Base-by-base conservation (phyloP, 495 filamentous ascomycete species). In the Gamarada debralockiae region DNA sequence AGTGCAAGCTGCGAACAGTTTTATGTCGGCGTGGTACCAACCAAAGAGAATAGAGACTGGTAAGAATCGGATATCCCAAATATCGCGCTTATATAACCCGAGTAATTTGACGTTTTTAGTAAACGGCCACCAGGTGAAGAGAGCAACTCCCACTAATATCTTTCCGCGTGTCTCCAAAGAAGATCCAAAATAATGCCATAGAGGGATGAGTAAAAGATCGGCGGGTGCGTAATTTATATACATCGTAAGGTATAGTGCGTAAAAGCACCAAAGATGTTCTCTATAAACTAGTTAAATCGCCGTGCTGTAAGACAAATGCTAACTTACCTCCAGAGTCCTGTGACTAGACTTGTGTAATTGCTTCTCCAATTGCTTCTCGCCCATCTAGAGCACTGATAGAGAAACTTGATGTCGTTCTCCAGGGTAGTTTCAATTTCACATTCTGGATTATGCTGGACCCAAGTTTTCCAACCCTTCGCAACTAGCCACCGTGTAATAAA, bases 401-500 rank as follows among this genome's bases (percentile, higher is more conserved):
- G 64, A 57, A 81, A 86, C 51, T 79, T 82, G 3, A 66, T 66
- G 37, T 70, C 66, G 34, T 72, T 69, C 47, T 83, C 82, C 3
- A 87, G 67, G 0, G 74, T 80, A 3, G 82, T 87, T 54, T 79
- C 70, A 36, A 87, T 74, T 47, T 75, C 70, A 34, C 76, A 71
- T 49, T 81, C 77, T 9, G 66, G 57, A 50, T 76, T 75, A 63
- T 79, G 76, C 66, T 89, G 82, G 55, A 86, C 73, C 59, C 74
- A 76, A 50, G 82, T 80, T 45, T 76, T 73, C 78, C 77, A 85
- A 14, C 72, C 65, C 43, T 70, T 60, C 20, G 57, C 60, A 47
- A 87, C 81, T 64, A 89, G 75, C 81, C 83, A 91, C 21, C 86
- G 77, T 12, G 87, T 89, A 42, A 89, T 83, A 63, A 84, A 90